Evolutionary conservation across 1,139 yeast species (phyloP), one percentile per base, ranked within the genome.

Genomic region (Geotrichum bryndzae): DNA sequence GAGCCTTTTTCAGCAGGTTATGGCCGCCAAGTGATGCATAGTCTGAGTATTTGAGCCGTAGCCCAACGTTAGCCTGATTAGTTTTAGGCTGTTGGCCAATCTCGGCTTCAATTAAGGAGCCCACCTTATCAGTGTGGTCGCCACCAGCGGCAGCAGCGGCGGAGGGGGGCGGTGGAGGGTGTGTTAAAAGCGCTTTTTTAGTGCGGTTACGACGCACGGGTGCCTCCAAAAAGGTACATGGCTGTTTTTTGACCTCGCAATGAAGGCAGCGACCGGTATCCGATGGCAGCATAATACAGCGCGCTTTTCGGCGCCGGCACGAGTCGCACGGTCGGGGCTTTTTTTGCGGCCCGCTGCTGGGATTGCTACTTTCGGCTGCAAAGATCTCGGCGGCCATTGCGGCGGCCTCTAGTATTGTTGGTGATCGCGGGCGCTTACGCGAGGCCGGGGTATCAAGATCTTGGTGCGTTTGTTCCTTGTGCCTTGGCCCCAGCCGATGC

Each of bases 1-100:
- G 68, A 3, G 79, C 74, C 58, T 74, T 75, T 62, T 77, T 76
- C 33, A 76, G 69, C 41, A 77, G 65, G 1, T 77, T 72, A 41
- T 74, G 72, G 7, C 78, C 79, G 2, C 76, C 72, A 7, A 76
- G 60, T 13, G 69, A 64, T 1, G 77, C 69, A 62, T 76, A 76
- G 63, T 77, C 79, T 33, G 70, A 73, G 4, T 62, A 62, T 22
- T 51, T 73, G 66, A 23, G 75, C 74, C 23, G 65, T 58, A 3
- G 66, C 57, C 63, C 48, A 23, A 52, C 33, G 22, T 27, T 33
- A 5, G 48, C 48, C 48, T 41, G 48, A 18, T 41, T 41, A 15
- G n/a, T 8, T 7, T 41, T 41, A 23, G 48, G 48, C 48, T 41
- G n/a, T 41, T 41, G 48, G 5, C 48, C 48, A 41, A 41, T 41